Percentiles rank a stretch among this genome's conserved stretches.
Evolutionary conservation across 179 eudicot species (phyloP).

Genomic region (Silene noctiflora): DNA sequence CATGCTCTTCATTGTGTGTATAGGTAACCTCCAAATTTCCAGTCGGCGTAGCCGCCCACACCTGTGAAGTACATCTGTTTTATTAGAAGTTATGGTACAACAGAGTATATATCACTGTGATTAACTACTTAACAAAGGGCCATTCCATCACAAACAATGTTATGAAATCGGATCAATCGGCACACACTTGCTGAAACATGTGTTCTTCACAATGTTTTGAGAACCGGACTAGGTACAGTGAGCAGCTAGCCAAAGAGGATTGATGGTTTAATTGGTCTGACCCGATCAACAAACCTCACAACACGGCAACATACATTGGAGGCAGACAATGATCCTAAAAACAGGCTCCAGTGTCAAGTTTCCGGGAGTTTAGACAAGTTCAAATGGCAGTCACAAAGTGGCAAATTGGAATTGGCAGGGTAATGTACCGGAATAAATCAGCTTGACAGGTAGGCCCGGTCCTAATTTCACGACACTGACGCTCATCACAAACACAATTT

Average conservation of each 20-base stretch:
- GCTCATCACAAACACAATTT: neutral
- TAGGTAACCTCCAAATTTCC: constrained; percentile 89
- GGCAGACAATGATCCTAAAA: neutral
- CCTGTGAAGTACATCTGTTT: constrained; percentile 39
- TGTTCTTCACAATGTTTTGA: neutral
- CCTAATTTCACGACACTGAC: neutral
- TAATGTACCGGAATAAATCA: neutral
- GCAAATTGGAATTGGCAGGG: neutral
- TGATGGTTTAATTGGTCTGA: neutral
- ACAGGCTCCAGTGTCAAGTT: neutral
- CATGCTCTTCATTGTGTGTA: constrained; percentile 83
- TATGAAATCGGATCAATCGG: neutral
- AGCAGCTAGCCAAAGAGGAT: neutral
- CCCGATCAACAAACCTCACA: neutral
- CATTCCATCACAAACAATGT: neutral
- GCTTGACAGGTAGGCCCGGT: no score
- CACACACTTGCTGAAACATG: neutral
- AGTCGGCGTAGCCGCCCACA: constrained; percentile 78
- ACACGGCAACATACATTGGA: neutral
- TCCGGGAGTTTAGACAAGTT: neutral
- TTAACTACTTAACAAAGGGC: neutral
- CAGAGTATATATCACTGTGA: neutral
- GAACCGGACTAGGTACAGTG: neutral
- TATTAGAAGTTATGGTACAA: neutral
- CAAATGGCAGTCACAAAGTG: neutral